Evolutionary conservation across 176 grass and related monocot species (phyloP).

Genomic region (Phoenix roebelenii): DNA sequence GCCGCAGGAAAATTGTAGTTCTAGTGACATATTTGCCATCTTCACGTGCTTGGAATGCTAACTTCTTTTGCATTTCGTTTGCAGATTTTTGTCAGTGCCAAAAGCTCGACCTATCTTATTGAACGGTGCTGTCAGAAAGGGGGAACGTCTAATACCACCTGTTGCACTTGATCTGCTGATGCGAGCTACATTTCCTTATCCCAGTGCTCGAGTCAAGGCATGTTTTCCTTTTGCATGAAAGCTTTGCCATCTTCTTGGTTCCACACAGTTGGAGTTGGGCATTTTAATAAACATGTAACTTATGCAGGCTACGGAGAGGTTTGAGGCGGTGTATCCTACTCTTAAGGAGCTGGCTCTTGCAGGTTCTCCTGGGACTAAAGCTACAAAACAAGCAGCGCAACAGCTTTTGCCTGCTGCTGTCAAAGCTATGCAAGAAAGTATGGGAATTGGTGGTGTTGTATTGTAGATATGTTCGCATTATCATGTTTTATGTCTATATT

Average conservation of each 20-base stretch:
- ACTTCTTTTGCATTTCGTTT: constrained; percentile 7
- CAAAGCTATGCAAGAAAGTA: constrained; percentile 93
- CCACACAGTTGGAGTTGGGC: too few species aligned
- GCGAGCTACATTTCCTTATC: constrained; percentile 52
- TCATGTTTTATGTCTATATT: neutral
- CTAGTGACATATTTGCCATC: too few species aligned
- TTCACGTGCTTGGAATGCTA: neutral
- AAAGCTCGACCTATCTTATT: constrained; percentile 74
- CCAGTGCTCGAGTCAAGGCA: constrained; percentile 62
- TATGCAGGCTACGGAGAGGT: constrained; percentile 89
- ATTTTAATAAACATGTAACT: neutral
- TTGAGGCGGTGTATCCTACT: constrained; percentile 66
- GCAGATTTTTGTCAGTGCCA: constrained; percentile 53
- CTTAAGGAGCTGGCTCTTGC: constrained; percentile 84
- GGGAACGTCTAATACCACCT: constrained; percentile 73
- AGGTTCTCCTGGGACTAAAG: constrained; percentile 67
- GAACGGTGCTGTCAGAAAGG: constrained; percentile 84
- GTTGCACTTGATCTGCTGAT: constrained; percentile 65
- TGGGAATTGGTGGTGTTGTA: neutral
- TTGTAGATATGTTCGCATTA: too few species aligned
- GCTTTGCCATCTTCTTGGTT: too few species aligned
- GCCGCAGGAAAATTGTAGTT: neutral
- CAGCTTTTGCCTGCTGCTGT: constrained; percentile 66
- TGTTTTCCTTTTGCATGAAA: neutral
- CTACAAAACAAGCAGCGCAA: constrained; percentile 79